These are phyloP conservation scores for Solanum aculeatissimum DNA, from an alignment of 305 asterid genomes.

Conservation along the genomic window DNA sequence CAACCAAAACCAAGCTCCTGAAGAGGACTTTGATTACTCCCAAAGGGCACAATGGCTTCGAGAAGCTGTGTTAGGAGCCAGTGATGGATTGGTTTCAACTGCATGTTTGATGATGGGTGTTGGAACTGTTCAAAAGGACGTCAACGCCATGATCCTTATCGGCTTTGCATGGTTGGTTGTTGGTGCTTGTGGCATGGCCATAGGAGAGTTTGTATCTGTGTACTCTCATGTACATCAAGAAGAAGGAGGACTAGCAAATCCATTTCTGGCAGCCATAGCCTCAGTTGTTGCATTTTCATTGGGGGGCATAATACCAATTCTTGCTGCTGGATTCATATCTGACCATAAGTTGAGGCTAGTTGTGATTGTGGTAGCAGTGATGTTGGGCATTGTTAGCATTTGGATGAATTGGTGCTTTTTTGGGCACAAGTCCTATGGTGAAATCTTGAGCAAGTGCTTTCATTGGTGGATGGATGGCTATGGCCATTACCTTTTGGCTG, in stretches of 20 bases:
- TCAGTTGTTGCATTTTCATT: conserved; percentile 41
- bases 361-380: conserved; percentile 36
- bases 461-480: conserved; percentile 57
- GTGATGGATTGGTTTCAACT: conserved; percentile 24
- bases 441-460: conserved; percentile 35
- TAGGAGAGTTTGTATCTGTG: conserved; percentile 31
- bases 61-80: conserved; percentile 29
- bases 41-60: conserved; percentile 26
- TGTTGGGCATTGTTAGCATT: conserved; percentile 31
- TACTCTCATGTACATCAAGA: conserved; percentile 5
- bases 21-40: conserved; percentile 19
- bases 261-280: conserved; percentile 43
- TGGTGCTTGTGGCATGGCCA: conserved; percentile 36
- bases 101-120: conserved; percentile 37
- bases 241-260: conserved; percentile 19
- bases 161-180: conserved; percentile 33
- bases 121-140: conserved; percentile 24
- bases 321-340: conserved; percentile 32
- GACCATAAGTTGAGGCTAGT: conserved; percentile 26
- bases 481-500: conserved; percentile 46
- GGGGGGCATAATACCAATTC: conserved; percentile 43
- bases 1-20: conserved; percentile 2
- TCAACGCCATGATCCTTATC: conserved; percentile 16
- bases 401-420: conserved; percentile 33
- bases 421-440: conserved; percentile 23